These are phyloP conservation scores for Uncinocarpus reesii DNA, from an alignment of 2,329 filamentous ascomycete species.

Conservation along the genomic window DNA sequence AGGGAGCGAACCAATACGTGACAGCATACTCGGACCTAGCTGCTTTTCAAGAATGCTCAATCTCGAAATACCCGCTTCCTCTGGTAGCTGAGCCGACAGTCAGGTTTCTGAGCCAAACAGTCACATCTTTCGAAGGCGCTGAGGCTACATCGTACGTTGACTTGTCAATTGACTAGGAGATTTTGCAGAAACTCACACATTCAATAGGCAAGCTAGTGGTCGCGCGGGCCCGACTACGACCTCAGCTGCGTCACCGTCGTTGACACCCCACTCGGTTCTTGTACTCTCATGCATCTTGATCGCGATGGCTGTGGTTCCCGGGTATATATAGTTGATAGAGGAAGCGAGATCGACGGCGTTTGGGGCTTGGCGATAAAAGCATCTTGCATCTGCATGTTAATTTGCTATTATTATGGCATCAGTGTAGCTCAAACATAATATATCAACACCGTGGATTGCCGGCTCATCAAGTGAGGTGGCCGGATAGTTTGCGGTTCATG, in stretches of 20 bases:
- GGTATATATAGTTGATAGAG: neutral
- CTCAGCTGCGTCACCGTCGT: neutral
- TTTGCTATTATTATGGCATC: too few species aligned
- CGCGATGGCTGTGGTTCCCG: neutral
- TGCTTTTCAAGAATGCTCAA: neutral
- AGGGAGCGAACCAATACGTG: neutral
- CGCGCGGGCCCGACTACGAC: neutral
- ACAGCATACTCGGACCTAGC: neutral
- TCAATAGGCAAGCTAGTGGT: neutral
- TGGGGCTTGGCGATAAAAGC: too few species aligned
- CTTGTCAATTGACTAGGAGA: neutral
- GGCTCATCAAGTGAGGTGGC: too few species aligned
- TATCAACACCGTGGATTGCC: too few species aligned
- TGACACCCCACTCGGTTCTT: neutral
- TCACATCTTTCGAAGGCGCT: slow-evolving; percentile 1
- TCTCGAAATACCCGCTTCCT: neutral
- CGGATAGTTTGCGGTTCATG: too few species aligned
- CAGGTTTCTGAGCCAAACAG: neutral
- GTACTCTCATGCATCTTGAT: neutral
- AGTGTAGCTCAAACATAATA: too few species aligned
- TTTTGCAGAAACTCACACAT: neutral
- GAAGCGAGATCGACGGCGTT: too few species aligned
- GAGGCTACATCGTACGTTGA: neutral
- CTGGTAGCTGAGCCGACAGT: neutral
- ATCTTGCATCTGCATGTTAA: too few species aligned